A percentile compares a stretch with the other conserved stretches of the same genome.
Conservation (phyloP, 352 stramenopile species). For the Globisporangium carolinianum region DNA sequence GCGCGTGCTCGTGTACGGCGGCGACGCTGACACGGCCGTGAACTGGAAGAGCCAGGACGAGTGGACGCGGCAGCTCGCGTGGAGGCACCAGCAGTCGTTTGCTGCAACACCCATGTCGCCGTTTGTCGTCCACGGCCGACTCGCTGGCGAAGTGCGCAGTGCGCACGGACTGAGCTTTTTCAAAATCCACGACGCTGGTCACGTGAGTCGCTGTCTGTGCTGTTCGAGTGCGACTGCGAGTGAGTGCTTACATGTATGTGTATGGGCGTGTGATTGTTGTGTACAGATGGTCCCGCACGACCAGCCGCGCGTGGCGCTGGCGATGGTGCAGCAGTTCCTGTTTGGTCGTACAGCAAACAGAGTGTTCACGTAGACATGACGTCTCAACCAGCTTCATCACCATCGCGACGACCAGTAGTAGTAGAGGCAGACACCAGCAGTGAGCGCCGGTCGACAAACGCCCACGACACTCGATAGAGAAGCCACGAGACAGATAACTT, state of each 20-base stretch:
- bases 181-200: constrained; percentile 52
- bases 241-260: not conserved
- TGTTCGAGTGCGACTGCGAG: not conserved
- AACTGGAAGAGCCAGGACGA: constrained; percentile 65
- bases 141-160: constrained; percentile 36
- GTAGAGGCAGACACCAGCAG: not conserved
- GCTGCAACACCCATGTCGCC: constrained; percentile 7
- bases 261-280: not conserved
- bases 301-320: constrained; percentile 39
- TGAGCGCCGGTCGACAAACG: not conserved
- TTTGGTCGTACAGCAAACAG: constrained; percentile 8
- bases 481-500: constrained; percentile 11
- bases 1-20: constrained; percentile 67
- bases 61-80: constrained; percentile 51
- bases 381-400: not conserved
- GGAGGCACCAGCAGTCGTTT: constrained; percentile 34
- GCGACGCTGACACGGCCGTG: constrained; percentile 59
- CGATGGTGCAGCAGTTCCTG: constrained; percentile 47
- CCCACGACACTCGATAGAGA: not conserved
- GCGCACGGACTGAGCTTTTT: constrained; percentile 56
- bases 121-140: constrained; percentile 15
- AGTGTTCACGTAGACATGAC: constrained; percentile 30
- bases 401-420: not conserved
- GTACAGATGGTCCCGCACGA: constrained; percentile 73
- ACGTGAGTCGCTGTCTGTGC: constrained; percentile 32